Evolutionary conservation across 2,329 filamentous ascomycete species (phyloP), one percentile per base, ranked within the genome.

Genomic region (Fusarium succisae): DNA sequence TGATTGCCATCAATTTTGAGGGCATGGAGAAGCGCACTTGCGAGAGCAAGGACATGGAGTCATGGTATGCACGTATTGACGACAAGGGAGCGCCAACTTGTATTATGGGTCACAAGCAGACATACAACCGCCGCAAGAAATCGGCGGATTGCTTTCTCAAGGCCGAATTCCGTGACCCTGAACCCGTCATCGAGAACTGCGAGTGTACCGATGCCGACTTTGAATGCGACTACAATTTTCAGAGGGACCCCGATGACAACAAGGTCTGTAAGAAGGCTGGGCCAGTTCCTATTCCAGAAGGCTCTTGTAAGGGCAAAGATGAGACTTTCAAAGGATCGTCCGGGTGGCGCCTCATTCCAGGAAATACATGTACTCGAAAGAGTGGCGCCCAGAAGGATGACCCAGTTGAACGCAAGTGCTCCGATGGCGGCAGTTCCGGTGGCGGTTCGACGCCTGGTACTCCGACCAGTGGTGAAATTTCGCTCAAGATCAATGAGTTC

Each of bases 171-270:
- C 91, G 94, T 79, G 93, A 96, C 72, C 91, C 93, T 1, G 83
- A 89, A 39, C 90, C 93, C 4, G 86, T 91, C 69, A 92, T 89
- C 35, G 90, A 94, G 77, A 83, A 90, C 53, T 99, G 96, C 85
- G 90, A 94, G 45, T 99, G 96, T 82, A 91, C 91, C 2, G 90
- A 93, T 65, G 86, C 87, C 39, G 97, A 99, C 81, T 99, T 97
- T 81, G 96, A 99, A 83, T 99, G 96, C 81, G 96, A 98, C 80
- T 98, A 93, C 86, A 97, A 97, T 82, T 98, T 98, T 80, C 85
- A 91, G 67, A 89, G 90, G 76, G 87, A 87, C 64, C 87, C 87
- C 41, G 86, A 89, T 8, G 90, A 96, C 70, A 87, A 89, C 59
- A 89, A 89, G 56, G 87, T 92, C 70, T 98, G 96, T 80, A 86